These are phyloP conservation scores for Syzygium jambos DNA, from an alignment of 345 rosid genomes.

Conservation along the genomic window DNA sequence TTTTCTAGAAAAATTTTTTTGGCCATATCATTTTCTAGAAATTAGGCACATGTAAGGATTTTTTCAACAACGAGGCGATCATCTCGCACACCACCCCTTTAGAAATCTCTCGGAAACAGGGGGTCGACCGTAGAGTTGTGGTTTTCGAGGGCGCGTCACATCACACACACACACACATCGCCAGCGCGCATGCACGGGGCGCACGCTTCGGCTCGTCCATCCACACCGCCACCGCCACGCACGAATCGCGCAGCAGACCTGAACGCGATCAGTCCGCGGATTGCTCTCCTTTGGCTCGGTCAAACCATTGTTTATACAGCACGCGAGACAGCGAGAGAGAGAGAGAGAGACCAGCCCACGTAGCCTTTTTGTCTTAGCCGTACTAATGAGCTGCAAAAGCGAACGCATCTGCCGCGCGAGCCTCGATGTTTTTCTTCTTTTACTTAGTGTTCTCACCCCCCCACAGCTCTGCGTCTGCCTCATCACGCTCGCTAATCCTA, in stretches of 20 bases:
- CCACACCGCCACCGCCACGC: not conserved
- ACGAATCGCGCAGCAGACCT: not conserved
- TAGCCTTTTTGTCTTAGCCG: not conserved
- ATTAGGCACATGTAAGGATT: not conserved
- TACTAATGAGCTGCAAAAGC: not conserved
- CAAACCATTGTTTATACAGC: not conserved
- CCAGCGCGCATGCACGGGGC: not conserved
- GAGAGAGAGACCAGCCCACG: not conserved
- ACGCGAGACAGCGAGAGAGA: not conserved
- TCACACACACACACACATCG: not conserved
- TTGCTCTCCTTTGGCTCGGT: not conserved
- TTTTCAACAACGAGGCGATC: not conserved
- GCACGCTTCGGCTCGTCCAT: conserved; percentile 7
- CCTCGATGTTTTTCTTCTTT: not conserved
- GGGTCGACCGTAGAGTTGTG: not conserved
- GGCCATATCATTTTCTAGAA: not conserved
- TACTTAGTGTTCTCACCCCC: no score
- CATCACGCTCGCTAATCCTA: no score
- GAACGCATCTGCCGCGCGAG: not conserved
- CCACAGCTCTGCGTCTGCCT: no score
- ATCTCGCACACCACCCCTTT: not conserved
- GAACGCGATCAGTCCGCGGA: not conserved
- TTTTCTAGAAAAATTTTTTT: not conserved
- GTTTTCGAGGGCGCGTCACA: not conserved
- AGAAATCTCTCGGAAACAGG: not conserved